Base-by-base conservation (phyloP, 2,329 filamentous ascomycete genomes). In the Colletotrichum noveboracense region DNA sequence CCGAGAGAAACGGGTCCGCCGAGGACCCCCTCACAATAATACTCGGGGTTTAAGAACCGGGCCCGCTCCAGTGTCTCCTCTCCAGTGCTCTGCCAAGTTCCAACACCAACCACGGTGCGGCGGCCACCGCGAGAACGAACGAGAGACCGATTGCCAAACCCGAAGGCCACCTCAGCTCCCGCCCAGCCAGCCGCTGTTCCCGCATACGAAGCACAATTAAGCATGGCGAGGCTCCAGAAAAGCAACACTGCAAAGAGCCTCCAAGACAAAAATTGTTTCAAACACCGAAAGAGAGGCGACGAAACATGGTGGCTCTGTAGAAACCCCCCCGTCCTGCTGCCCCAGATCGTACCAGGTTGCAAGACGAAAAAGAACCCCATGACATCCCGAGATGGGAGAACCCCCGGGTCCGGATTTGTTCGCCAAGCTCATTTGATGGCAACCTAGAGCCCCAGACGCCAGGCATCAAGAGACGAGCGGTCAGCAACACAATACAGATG, bases 191-290 rank as follows among this genome's bases (percentile, higher is more conserved):
- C 56, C 32, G 69, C 72, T 62, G 28, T 32, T 61, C 18, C 58
- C 58, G 28, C 30, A 21, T 21, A 21, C 58, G n/a, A 61, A 18
- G n/a, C 58, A 14, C 43, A 61, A 21, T 32, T 14, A 34, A 34
- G 58, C 28, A 34, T 34, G 30, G 66, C 14, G 9, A 28, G 52
- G 24, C 61, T 38, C 21, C 68, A 72, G 60, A 58, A 56, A 58
- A 43, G 30, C 32, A 70, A 71, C 36, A 34, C 52, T 71, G 71
- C 60, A 32, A 71, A 26, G 70, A 34, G 36, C 43, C n/a, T 62
- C 62, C 73, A 75, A 75, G 73, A 75, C 73, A 65, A 56, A 21
- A 72, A 68, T 58, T 75, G 56, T 75, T 75, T 75, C 73, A 72
- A 73, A 72, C 61, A 56, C 32, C 34, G 38, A 72, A 30, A 65